A percentile compares a stretch with the other conserved stretches of the same genome.
Evolutionary conservation across 164 flowering plant genomes (phyloP).

Genomic region (Dillenia suffruticosa): DNA sequence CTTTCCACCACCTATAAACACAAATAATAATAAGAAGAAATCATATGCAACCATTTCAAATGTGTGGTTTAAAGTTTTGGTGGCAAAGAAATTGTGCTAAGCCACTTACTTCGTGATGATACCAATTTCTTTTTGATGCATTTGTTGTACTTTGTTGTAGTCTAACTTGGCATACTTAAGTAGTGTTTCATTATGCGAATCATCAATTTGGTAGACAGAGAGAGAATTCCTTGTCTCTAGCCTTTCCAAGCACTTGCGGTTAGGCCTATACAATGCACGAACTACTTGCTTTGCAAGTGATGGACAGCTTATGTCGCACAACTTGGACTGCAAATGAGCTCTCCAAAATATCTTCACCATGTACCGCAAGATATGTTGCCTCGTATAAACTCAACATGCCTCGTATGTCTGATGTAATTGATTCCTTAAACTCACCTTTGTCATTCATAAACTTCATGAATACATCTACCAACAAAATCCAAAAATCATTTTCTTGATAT

Average conservation of each 20-base stretch:
- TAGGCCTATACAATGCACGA: conserved; percentile 29
- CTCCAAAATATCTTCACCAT: conserved; percentile 48
- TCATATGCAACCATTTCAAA: no score
- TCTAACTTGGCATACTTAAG: conserved; percentile 50
- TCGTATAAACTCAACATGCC: conserved; percentile 55
- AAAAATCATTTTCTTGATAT: not conserved
- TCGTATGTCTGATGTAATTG: conserved; percentile 14
- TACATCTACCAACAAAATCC: conserved; percentile 18
- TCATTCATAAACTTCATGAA: conserved; percentile 39
- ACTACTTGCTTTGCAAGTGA: conserved; percentile 22
- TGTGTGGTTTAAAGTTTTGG: no score
- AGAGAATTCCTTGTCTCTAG: conserved; percentile 19
- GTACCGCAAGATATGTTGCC: conserved; percentile 34
- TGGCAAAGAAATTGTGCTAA: no score
- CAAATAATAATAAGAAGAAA: not conserved
- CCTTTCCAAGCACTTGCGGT: conserved; percentile 30
- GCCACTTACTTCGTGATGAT: conserved; percentile 25
- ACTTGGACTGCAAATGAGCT: conserved; percentile 17
- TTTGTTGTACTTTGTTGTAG: conserved; percentile 41
- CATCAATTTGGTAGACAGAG: conserved; percentile 22
- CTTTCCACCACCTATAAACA: conserved; percentile 39
- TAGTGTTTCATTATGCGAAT: conserved; percentile 15
- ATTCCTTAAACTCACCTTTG: conserved; percentile 30
- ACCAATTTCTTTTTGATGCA: conserved; percentile 35
- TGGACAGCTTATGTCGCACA: not conserved